phyloP scores from a whole-genome alignment of 192 early-diverging fungal species.

The Coemansia pectinata region DNA sequence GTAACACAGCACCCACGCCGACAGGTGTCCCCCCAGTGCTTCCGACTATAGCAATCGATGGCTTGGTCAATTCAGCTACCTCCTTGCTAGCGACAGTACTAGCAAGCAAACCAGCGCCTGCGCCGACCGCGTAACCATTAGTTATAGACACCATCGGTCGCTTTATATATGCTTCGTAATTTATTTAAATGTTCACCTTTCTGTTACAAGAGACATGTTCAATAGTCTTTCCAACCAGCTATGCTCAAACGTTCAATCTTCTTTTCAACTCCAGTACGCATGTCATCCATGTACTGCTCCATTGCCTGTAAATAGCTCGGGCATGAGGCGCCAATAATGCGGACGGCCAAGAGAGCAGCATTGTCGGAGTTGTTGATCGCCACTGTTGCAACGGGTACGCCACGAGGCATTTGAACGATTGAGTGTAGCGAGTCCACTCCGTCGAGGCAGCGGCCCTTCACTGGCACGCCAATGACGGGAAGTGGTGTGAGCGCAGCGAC shows the following conservation, averaged over 20 bases:
- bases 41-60: background rate
- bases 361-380: conserved; percentile 99
- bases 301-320: conserved; percentile 78
- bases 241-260: conserved; percentile 83
- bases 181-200: background rate
- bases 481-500: conserved; percentile 96
- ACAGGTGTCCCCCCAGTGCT: background rate
- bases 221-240: conserved; percentile 84
- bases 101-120: background rate
- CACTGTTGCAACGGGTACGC: conserved; percentile 97
- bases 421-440: conserved; percentile 97
- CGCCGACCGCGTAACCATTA: background rate
- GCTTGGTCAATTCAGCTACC: background rate
- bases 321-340: conserved; percentile 82
- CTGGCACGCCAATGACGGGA: conserved; percentile 97
- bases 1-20: background rate
- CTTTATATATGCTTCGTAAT: background rate
- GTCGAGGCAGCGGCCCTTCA: conserved; percentile 88
- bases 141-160: no score
- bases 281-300: conserved; percentile 72
- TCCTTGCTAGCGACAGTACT: background rate
- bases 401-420: conserved; percentile 99
- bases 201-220: background rate
- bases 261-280: conserved; percentile 83
- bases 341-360: conserved; percentile 89